A percentile compares a stretch with the other conserved stretches of the same genome.
phyloP scores from a whole-genome alignment of 371 early-diverging fungal genomes.

The Actinomucor elegans region DNA sequence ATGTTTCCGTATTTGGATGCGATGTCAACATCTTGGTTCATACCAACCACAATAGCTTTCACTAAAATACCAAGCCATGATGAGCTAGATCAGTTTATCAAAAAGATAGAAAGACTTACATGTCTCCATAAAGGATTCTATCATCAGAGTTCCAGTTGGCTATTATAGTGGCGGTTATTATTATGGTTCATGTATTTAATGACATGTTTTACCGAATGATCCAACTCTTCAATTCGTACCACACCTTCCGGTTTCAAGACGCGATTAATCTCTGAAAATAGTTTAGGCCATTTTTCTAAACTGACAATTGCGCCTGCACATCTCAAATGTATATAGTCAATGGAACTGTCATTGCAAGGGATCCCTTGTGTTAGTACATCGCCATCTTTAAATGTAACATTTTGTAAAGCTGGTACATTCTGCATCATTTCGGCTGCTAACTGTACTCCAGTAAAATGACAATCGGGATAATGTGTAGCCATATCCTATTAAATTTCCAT shows the following conservation, averaged over 20 bases:
- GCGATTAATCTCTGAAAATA: slow-evolving; percentile 25
- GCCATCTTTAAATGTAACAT: slow-evolving; percentile 17
- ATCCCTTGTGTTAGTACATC: background rate
- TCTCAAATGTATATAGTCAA: slow-evolving; percentile 35
- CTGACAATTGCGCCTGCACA: slow-evolving; percentile 16
- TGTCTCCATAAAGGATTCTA: slow-evolving; percentile 43
- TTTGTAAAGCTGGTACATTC: slow-evolving; percentile 24
- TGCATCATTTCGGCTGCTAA: slow-evolving; percentile 11
- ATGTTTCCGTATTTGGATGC: slow-evolving; percentile 21
- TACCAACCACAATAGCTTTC: slow-evolving; percentile 13
- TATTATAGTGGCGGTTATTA: background rate
- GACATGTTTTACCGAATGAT: slow-evolving; percentile 33
- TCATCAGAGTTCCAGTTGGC: slow-evolving; percentile 36
- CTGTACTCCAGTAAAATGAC: slow-evolving; percentile 30
- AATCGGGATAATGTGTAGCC: slow-evolving; percentile 38
- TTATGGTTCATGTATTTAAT: no score
- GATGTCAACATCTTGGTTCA: slow-evolving; percentile 25
- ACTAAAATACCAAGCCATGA: slow-evolving; percentile 26
- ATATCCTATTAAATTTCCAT: slow-evolving; percentile 28
- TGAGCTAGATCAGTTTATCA: no score
- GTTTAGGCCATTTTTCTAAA: slow-evolving; percentile 7
- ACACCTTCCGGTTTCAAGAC: slow-evolving; percentile 38
- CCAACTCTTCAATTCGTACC: slow-evolving; percentile 35
- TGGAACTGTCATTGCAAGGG: slow-evolving; percentile 17
- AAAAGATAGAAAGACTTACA: slow-evolving; percentile 14